phyloP scores from a whole-genome alignment of 2,329 filamentous ascomycete species.

The Diaporthe amygdali region DNA sequence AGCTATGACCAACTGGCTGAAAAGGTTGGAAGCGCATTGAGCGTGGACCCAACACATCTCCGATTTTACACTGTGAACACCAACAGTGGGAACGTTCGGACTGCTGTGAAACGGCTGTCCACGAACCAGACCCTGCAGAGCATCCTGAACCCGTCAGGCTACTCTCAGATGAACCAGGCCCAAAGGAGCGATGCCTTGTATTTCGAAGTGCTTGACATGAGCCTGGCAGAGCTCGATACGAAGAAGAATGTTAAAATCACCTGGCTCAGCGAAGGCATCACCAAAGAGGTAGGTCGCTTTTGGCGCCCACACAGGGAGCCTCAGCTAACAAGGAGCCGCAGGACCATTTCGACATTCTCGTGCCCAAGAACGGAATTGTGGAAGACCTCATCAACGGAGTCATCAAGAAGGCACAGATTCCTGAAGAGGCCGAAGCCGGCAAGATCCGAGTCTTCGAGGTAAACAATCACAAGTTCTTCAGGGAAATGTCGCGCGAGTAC shows the following conservation, averaged over 20 bases:
- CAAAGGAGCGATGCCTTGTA: conserved; percentile 81
- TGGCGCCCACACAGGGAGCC: conserved; percentile 16
- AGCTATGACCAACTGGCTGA: conserved; percentile 86
- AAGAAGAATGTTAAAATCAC: conserved; percentile 86
- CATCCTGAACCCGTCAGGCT: conserved; percentile 79
- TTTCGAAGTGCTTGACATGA: conserved; percentile 95
- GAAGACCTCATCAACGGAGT: conserved; percentile 78
- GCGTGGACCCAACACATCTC: conserved; percentile 82
- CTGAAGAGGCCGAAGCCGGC: conserved; percentile 72
- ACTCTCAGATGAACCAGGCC: conserved; percentile 70
- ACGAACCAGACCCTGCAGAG: conserved; percentile 73
- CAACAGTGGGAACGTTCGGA: conserved; percentile 77
- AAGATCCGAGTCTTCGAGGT: conserved; percentile 83
- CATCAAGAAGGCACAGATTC: conserved; percentile 79
- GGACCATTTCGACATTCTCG: conserved; percentile 82
- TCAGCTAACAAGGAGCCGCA: conserved; percentile 41
- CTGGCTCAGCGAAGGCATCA: conserved; percentile 87
- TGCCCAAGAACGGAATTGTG: conserved; percentile 83
- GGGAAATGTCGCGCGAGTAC: conserved; percentile 73
- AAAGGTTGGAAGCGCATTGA: conserved; percentile 79
- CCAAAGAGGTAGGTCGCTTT: conserved; percentile 76
- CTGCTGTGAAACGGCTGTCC: conserved; percentile 72
- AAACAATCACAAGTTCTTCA: conserved; percentile 82
- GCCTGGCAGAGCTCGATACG: conserved; percentile 88
- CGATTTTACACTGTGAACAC: conserved; percentile 89